These are phyloP conservation scores for Fulvia fulva DNA, from an alignment of 2,329 filamentous ascomycete species.

Conservation along the genomic window DNA sequence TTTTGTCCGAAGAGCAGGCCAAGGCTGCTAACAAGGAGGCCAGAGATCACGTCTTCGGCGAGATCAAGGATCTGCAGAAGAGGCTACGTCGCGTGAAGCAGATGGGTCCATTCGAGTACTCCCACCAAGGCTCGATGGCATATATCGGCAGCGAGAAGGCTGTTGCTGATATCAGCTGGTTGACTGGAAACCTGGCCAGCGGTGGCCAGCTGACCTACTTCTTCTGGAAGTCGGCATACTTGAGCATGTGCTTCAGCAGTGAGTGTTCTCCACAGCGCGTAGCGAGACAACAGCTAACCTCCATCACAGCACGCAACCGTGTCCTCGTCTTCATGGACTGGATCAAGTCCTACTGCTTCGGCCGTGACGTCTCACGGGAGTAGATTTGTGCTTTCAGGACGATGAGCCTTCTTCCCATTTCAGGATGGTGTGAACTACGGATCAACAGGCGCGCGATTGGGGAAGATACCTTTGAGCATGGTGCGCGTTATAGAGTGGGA, in stretches of 20 bases:
- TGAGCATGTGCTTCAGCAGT: constrained; percentile 99
- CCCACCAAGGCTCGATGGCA: constrained; percentile 90
- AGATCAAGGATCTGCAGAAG: constrained; percentile 85
- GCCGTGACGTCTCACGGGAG: constrained; percentile 86
- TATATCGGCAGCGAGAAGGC: constrained; percentile 99
- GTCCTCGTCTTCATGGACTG: constrained; percentile 90
- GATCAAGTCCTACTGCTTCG: constrained; percentile 95
- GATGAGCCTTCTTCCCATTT: neutral
- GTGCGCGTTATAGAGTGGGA: neutral
- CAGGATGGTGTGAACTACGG: neutral
- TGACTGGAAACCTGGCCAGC: constrained; percentile 91
- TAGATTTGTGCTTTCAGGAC: constrained; percentile 34
- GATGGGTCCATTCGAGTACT: constrained; percentile 97
- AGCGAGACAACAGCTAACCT: constrained; percentile 17
- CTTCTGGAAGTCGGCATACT: constrained; percentile 96
- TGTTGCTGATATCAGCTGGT: constrained; percentile 94
- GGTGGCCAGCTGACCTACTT: constrained; percentile 88
- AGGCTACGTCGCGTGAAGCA: constrained; percentile 86
- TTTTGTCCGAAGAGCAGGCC: constrained; percentile 59
- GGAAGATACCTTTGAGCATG: neutral
- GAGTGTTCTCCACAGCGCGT: constrained; percentile 42
- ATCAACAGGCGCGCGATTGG: neutral
- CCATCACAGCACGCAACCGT: constrained; percentile 73
- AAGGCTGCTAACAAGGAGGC: constrained; percentile 63
- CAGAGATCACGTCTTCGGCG: constrained; percentile 57